Percentiles rank a stretch among this genome's conserved stretches.
phyloP scores from a whole-genome alignment of 352 stramenopile species.

The Phytophthora citricola region DNA sequence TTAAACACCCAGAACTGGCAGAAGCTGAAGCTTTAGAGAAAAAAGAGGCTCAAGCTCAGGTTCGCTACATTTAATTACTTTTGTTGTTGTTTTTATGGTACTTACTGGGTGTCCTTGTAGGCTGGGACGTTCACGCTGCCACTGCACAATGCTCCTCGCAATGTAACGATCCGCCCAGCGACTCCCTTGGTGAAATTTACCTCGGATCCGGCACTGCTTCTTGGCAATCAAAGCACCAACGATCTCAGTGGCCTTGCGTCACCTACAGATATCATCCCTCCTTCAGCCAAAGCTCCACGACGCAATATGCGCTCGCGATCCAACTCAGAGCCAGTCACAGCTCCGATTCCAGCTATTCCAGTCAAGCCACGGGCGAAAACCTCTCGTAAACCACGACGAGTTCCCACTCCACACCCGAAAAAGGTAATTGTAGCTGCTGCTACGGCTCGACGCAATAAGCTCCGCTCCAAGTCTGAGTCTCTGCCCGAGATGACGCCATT shows the following conservation, averaged over 20 bases:
- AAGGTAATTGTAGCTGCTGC: conserved; percentile 8
- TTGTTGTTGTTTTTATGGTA: conserved; percentile 2
- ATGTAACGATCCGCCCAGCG: conserved; percentile 69
- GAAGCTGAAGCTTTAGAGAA: conserved; percentile 38
- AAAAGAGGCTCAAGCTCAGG: conserved; percentile 43
- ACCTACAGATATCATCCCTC: conserved; percentile 19
- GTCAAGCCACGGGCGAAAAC: conserved; percentile 20
- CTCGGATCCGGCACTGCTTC: conserved; percentile 9
- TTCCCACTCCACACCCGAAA: conserved; percentile 44
- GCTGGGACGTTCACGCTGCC: conserved; percentile 55
- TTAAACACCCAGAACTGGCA: conserved; percentile 70
- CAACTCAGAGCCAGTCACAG: conserved; percentile 77
- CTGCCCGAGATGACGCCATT: conserved; percentile 44
- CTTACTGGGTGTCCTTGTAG: conserved; percentile 7
- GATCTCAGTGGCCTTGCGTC: background rate
- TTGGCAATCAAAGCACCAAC: conserved; percentile 17
- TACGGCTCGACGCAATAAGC: conserved; percentile 43
- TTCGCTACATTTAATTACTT: conserved; percentile 7
- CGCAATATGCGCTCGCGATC: conserved; percentile 63
- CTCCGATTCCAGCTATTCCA: background rate
- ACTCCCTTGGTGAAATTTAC: conserved; percentile 35
- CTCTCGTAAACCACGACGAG: conserved; percentile 41
- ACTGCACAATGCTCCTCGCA: conserved; percentile 49
- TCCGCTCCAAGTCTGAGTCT: conserved; percentile 73
- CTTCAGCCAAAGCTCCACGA: conserved; percentile 38